Base-by-base conservation (phyloP, 768 basidiomycete species). In the Amanita inopinata region DNA sequence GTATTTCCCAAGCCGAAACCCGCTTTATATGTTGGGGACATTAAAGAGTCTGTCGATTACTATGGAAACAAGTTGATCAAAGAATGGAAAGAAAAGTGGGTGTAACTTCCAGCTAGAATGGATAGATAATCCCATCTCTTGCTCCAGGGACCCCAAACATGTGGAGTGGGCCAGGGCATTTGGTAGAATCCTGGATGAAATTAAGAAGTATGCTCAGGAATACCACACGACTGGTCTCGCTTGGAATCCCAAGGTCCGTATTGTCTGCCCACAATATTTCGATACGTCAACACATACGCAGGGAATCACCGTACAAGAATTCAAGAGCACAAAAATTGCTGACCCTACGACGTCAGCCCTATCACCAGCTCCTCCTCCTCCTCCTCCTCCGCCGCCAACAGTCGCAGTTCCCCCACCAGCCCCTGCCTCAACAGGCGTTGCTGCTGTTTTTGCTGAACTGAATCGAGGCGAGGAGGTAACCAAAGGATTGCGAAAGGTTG, bases 401-500 rank as follows among this genome's bases (percentile, higher is more conserved):
- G 72, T 80, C 0, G 70, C 80, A 0, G 75, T 79, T 0, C 74
- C 80, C 0, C 66, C 44, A 14, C 27, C 27, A 11, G 27, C 27
- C 2, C 65, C 78, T 10, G 58, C 66, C 2, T 61, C 66, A 2
- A 64, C 74, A 19, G 64, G 83, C 9, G 71, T 73, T 11, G 78
- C 78, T 8, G 85, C 86, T 3, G 85, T 99, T 18, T 93, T 99
- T 43, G 89, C 91, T 1, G 76, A 90, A 42, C 64, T 99, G 34
- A 97, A 97, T 56, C 75, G 83, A 31, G 93, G 94, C 0, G 86
- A 80, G 48, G 80, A 83, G 3, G 82, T 99, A 24, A 98, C 94
- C 4, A 87, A 85, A 56, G 81, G 86, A 8, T 61, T 99, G 52
- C 80, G 84, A 51, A 97, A 96, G 60, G 96, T 99, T 20, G 88